Percentiles rank a stretch among this genome's conserved stretches.
Conservation (phyloP, 768 basidiomycete genomes). For the Boletus subparvulus region DNA sequence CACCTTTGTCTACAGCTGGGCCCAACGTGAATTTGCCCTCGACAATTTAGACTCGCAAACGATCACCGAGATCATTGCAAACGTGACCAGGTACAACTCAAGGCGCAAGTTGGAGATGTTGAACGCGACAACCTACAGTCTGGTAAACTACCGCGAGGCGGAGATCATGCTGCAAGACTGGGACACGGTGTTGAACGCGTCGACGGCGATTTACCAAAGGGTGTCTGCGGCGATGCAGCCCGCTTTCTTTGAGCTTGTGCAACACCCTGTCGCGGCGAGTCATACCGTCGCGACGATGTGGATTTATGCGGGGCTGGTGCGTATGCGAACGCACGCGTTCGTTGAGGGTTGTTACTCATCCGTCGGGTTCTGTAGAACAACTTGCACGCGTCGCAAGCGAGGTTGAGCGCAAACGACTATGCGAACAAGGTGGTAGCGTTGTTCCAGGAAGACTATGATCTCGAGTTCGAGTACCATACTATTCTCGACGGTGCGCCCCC, state of each 20-base stretch:
- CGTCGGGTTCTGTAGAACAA: not conserved
- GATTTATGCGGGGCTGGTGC: not conserved
- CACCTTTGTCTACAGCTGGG: conserved; percentile 59
- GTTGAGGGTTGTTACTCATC: not conserved
- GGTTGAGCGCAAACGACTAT: not conserved
- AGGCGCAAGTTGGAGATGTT: conserved; percentile 66
- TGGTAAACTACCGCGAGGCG: conserved; percentile 49
- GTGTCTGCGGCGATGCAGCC: not conserved
- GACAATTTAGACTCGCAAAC: not conserved
- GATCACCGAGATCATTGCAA: conserved; percentile 43
- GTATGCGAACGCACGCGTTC: not conserved
- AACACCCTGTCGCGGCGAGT: not conserved
- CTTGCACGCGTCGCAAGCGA: not conserved
- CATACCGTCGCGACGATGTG: not conserved
- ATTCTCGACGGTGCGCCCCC: not conserved
- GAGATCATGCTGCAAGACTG: not conserved
- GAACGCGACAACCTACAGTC: conserved; percentile 58
- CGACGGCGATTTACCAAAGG: not conserved
- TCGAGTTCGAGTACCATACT: not conserved
- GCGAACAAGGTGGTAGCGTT: not conserved
- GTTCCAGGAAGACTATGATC: not conserved
- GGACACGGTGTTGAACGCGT: not conserved
- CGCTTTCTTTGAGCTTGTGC: not conserved
- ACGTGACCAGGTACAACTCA: conserved; percentile 56
- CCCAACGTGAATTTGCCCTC: conserved; percentile 61